Base-by-base conservation (phyloP, 2,329 filamentous ascomycete species). In the Trichophaea hybrida region DNA sequence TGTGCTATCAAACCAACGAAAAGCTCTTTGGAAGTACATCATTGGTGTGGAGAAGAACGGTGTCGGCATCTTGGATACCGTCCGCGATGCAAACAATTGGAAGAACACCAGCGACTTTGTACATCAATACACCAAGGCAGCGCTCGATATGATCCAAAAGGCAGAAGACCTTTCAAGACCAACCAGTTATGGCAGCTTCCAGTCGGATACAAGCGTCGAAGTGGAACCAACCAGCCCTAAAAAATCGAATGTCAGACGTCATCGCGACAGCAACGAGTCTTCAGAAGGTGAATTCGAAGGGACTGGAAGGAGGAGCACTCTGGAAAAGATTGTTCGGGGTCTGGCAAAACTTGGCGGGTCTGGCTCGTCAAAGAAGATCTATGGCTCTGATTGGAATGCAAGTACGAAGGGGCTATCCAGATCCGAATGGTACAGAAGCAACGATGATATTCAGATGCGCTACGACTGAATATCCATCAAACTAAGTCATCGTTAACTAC, bases 1-100 rank as follows among this genome's bases (percentile, higher is more conserved):
- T 32, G 74, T 77, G 5, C 72, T 85, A 58, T 75, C 75, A 59
- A 72, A 73, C 10, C 80, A 84, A 67, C 78, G 82, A n/a, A 75
- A 79, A 35, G 75, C 74, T 5, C 83, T 83, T 70, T 84, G 83
- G 72, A 75, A 77, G 43, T 82, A 82, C 69, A 83, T 85, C 66
- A 73, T 73, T 49, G 74, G 72, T 4, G 78, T 83, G 32, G 79
- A 83, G 66, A 76, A 74, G 66, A 75, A 75, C 34, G 81, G 81
- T 12, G 75, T 76, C 6, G 68, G 70, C 2, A 74, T 81, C 46
- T 72, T 85, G 24, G 71, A 76, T 24, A 56, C 59, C 33, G 63
- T 65, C 17, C 59, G 60, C 37, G 55, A 57, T 7, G 52, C 43
- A n/a, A 59, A 50, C 6, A 63, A 63, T 8, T 66, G 63, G 63